A percentile compares a stretch with the other conserved stretches of the same genome.
phyloP scores from a whole-genome alignment of 2,329 filamentous ascomycete species.

The Sporothrix schenckii region DNA sequence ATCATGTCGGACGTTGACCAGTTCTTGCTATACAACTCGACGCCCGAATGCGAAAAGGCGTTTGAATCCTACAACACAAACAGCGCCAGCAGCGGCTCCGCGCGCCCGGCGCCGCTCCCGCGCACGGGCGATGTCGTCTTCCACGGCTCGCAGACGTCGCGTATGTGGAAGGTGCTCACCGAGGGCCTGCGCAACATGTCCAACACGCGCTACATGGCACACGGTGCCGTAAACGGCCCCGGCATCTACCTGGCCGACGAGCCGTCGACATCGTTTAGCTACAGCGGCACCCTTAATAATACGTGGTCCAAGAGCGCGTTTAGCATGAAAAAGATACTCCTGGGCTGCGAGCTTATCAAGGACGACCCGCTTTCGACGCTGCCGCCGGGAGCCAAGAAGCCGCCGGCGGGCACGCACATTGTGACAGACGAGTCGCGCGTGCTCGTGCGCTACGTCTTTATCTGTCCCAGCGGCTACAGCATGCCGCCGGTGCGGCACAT shows the following conservation, averaged over 20 bases:
- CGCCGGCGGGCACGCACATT: constrained; percentile 31
- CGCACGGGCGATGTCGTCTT: constrained; percentile 35
- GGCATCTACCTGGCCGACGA: constrained; percentile 37
- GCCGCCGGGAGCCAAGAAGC: constrained; percentile 4
- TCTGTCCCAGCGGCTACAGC: constrained; percentile 35
- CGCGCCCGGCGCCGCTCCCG: not conserved
- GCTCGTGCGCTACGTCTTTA: constrained; percentile 38
- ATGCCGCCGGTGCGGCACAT: constrained; percentile 36
- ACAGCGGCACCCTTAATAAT: constrained; percentile 29
- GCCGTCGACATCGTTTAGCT: constrained; percentile 31
- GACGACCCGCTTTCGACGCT: constrained; percentile 26
- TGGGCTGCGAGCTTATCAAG: constrained; percentile 38
- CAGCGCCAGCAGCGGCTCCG: not conserved
- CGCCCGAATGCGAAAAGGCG: constrained; percentile 35
- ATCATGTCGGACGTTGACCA: constrained; percentile 37
- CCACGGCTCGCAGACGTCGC: constrained; percentile 34
- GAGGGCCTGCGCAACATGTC: constrained; percentile 37
- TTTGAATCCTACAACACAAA: constrained; percentile 29
- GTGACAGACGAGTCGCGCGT: constrained; percentile 35
- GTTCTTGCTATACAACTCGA: constrained; percentile 37
- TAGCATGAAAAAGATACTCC: constrained; percentile 32
- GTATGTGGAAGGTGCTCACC: constrained; percentile 37
- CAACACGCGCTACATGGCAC: constrained; percentile 33
- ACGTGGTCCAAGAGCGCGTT: constrained; percentile 35
- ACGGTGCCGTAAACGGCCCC: constrained; percentile 32